Base-by-base conservation (phyloP, 1,284 basidiomycete species). In the Marasmius sp. region DNA sequence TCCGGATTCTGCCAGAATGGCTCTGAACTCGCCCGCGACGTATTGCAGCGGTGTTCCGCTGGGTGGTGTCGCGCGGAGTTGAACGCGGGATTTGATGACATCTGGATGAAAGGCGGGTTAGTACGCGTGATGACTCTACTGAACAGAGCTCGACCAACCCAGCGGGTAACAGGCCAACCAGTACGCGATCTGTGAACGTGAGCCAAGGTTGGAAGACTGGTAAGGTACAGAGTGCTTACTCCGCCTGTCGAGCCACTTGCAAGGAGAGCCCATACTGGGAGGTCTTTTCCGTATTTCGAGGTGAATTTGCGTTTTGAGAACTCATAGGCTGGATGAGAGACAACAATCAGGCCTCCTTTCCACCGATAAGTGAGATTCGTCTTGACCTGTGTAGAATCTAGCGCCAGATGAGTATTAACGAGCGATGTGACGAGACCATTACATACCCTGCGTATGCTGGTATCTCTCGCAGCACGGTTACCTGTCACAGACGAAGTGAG, bases 81-180 rank as follows among this genome's bases (percentile, higher is more conserved):
- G 95, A 10, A 97, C 82, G 39, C 94, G 87, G 2, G 92, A 94
- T 79, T 98, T 98, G 54, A 97, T 85, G 3, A 97, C 93, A 68
- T 98, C 95, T 93, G 61, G 1, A 56, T 7, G 8, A 33, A 37
- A 33, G 8, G 22, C 50, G 52, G 22, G 20, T 39, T 22, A 54
- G 22, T 43, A 59, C 34, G 5, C 50, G 37, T 34, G n/a, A 18
- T 12, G 33, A 41, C 50, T 55, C 39, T n/a, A n/a, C n/a, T n/a
- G n/a, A n/a, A 18, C 3, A 36, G 53, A 18, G 41, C 7, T 14
- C 8, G 20, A 53, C 74, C 20, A 56, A 90, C 89, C 90, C 5
- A 95, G 79, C 0, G 94, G 96, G 73, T 97, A 98, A 71, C 90
- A 96, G 2, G 93, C 85, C 3, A 97, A 81, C 97, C 97, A 99